A percentile compares a stretch with the other conserved stretches of the same genome.
phyloP scores from a whole-genome alignment of 306 rosid genomes.

The Vigna hirtella region DNA sequence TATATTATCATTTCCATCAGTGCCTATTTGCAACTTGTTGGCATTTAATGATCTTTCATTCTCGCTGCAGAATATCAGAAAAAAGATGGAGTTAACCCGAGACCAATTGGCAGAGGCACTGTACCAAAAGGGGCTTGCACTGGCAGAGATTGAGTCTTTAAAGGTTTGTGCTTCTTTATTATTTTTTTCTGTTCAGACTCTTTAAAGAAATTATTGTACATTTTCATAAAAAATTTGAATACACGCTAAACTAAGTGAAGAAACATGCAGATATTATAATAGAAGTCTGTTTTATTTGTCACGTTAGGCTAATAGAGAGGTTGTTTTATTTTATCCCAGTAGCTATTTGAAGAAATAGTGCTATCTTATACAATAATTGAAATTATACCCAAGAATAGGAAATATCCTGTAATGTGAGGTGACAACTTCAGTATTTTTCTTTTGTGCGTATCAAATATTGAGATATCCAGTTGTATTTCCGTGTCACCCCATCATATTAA shows the following conservation, averaged over 20 bases:
- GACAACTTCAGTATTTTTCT: slow-evolving; percentile 2
- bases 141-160: slow-evolving; percentile 74
- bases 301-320: slow-evolving; percentile 28
- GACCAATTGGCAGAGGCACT: slow-evolving; percentile 91
- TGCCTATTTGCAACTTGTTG: background rate
- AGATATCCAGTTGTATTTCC: background rate
- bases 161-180: slow-evolving; percentile 60
- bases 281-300: slow-evolving; percentile 10
- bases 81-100: slow-evolving; percentile 84
- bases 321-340: slow-evolving; percentile 34
- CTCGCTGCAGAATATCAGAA: slow-evolving; percentile 66
- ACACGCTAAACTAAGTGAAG: slow-evolving; percentile 27
- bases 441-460: background rate
- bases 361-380: slow-evolving; percentile 4
- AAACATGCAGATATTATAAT: slow-evolving; percentile 19
- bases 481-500: background rate
- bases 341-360: slow-evolving; percentile 24
- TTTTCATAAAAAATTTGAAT: slow-evolving; percentile 5
- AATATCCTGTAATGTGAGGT: slow-evolving; percentile 4
- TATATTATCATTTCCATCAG: slow-evolving; percentile 6
- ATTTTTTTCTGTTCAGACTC: slow-evolving; percentile 34
- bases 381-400: slow-evolving; percentile 21
- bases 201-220: background rate
- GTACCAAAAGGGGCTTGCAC: slow-evolving; percentile 89
- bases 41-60: background rate